A percentile compares a stretch with the other conserved stretches of the same genome.
Conservation (phyloP, 192 early-diverging fungal species). For the Dimargaris cristalligena region DNA sequence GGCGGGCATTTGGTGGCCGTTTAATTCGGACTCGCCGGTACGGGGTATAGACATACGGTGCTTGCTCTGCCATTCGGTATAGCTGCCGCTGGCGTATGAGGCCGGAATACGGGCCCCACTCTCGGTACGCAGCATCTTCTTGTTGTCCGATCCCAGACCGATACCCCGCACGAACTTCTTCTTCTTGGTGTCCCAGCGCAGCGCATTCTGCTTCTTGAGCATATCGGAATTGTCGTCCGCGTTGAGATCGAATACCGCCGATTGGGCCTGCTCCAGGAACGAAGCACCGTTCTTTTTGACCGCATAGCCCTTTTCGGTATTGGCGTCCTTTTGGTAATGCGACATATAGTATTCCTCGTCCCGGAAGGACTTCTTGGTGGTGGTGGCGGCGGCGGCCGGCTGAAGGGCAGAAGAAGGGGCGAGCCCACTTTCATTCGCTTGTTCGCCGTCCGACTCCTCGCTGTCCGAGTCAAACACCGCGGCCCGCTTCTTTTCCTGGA, state of each 20-base stretch:
- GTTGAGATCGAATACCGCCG: constrained; percentile 55
- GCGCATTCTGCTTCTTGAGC: constrained; percentile 35
- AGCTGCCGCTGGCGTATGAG: constrained; percentile 71
- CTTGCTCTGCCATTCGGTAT: constrained; percentile 83
- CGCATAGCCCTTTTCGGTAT: constrained; percentile 73
- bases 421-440: not conserved
- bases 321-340: constrained; percentile 64
- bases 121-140: constrained; percentile 85
- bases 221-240: constrained; percentile 65
- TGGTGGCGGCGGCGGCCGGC: too few relatives aligned
- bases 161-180: constrained; percentile 70
- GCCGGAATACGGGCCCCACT: constrained; percentile 79
- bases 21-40: constrained; percentile 71
- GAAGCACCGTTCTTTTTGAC: constrained; percentile 47
- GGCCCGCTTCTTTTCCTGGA: not conserved
- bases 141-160: constrained; percentile 86
- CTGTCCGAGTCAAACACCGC: constrained; percentile 2
- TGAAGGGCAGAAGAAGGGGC: not conserved
- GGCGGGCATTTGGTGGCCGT: constrained; percentile 24
- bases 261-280: constrained; percentile 66
- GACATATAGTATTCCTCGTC: constrained; percentile 84
- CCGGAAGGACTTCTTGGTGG: constrained; percentile 35
- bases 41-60: constrained; percentile 65
- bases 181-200: constrained; percentile 89
- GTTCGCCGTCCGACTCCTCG: not conserved